Base-by-base conservation (phyloP, 805 yeast species). In the Ogataea ganodermae region DNA sequence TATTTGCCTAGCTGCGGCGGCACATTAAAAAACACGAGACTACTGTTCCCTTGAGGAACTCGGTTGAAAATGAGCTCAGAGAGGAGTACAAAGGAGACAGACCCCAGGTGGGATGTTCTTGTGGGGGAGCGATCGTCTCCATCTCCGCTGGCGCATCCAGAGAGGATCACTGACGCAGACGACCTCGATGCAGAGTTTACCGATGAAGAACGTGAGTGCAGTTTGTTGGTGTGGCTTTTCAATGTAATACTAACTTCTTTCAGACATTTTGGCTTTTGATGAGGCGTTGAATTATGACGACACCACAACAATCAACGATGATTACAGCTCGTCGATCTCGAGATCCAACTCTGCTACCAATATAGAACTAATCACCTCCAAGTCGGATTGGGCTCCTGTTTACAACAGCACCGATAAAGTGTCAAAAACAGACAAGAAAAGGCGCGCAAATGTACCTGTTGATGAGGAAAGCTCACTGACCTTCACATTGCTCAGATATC, bases 401-500 rank as follows among this genome's bases (percentile, higher is more conserved):
- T 33, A 39, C 43, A 42, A 17, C 41, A 30, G 24, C 38, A 36
- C 35, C 42, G 33, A 14, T 24, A 30, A 35, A 35, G 16, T 22
- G 22, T 9, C 20, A 16, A 14, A 35, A 13, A 20, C 9, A 20
- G 38, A 17, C 13, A 4, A 24, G 13, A 18, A 27, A 18, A 35
- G 24, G 44, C 9, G 3, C 23, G 18, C 23, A 16, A 32, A 20
- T 41, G 13, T 6, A 24, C n/a, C 13, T 17, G 1, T 39, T 39
- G 16, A 49, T 3, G 65, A 56, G 17, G 61, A 55, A 14, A 43
- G 52, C 16, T 60, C 64, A 9, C 37, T 57, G 42, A 56, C 80
- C 0, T 80, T 76, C 54, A 63, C 66, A 36, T 32, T 86, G 1
- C 67, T 86, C 22, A 66, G 94, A 36, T 86, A 85, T 78, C 95